Conservation (phyloP, 305 asterid species). For the Fraxinus angustifolia region DNA sequence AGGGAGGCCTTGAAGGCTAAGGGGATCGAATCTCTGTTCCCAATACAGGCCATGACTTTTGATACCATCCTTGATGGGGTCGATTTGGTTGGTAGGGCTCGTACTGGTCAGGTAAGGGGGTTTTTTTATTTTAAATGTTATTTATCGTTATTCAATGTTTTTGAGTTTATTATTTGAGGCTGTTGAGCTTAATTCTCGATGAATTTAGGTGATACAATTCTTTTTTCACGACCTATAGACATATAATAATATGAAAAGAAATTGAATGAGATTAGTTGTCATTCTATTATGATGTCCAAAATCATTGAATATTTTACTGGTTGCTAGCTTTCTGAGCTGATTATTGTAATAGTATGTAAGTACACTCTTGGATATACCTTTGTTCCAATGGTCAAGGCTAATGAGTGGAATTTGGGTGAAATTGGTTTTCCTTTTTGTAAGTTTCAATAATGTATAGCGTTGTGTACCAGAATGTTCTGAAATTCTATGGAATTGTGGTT, state of each 20-base stretch:
- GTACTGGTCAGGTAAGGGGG: constrained; percentile 78
- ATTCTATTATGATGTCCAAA: background rate
- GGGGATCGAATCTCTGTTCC: constrained; percentile 67
- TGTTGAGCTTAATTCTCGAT: background rate
- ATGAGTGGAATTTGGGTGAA: background rate
- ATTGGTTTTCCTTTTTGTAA: background rate
- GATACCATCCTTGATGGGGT: constrained; percentile 62
- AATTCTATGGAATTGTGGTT: background rate
- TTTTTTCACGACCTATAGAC: background rate
- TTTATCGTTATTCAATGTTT: background rate
- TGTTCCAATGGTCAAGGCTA: background rate
- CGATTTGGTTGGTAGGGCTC: constrained; percentile 90
- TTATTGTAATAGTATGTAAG: background rate
- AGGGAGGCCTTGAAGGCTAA: constrained; percentile 51
- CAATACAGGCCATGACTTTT: constrained; percentile 88
- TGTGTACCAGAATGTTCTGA: background rate
- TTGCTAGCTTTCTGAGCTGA: background rate
- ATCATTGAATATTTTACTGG: background rate
- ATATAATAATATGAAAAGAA: background rate
- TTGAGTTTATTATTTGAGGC: background rate
- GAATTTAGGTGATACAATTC: background rate
- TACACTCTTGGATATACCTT: background rate
- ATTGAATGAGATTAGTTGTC: background rate
- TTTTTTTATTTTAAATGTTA: background rate
- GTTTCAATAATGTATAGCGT: background rate